Conservation (phyloP, 1,139 yeast genomes). For the Saccharomyces pastorianus region DNA sequence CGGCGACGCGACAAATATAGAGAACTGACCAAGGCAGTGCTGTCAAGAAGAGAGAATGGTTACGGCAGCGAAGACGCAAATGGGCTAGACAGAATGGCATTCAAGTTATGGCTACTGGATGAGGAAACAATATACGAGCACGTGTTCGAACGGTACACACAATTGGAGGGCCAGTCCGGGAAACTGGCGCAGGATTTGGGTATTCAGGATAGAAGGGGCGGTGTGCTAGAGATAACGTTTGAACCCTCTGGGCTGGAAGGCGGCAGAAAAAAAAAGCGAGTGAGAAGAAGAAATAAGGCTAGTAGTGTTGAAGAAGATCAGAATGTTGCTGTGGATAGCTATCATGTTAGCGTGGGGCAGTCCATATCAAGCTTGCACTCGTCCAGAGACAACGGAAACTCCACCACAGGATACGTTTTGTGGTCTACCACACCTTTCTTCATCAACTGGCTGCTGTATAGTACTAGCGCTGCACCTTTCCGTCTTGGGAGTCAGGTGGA, state of each 20-base stretch:
- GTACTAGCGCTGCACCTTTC: constrained; percentile 13
- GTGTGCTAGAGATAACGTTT: constrained; percentile 17
- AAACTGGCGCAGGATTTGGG: constrained; percentile 31
- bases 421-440: constrained; percentile 32
- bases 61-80: not conserved
- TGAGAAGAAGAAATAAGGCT: not conserved
- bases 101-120: constrained; percentile 9
- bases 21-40: not conserved
- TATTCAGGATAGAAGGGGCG: constrained; percentile 14
- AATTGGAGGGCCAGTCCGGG: constrained; percentile 15
- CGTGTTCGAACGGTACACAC: constrained; percentile 26
- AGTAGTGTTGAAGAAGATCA: not conserved
- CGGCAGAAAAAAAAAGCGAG: constrained; percentile 2
- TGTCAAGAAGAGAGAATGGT: not conserved
- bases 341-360: constrained; percentile 20
- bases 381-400: constrained; percentile 25
- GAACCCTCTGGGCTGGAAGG: constrained; percentile 5
- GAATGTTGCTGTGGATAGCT: constrained; percentile 6
- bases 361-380: constrained; percentile 26
- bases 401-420: constrained; percentile 32
- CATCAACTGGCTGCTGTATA: constrained; percentile 27
- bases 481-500: constrained; percentile 12
- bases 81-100: constrained; percentile 6
- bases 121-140: constrained; percentile 28
- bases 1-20: not conserved